Evolutionary conservation across 1,284 basidiomycete species (phyloP), one percentile per base, ranked within the genome.

Genomic region (Ceratobasidium theobromae): DNA sequence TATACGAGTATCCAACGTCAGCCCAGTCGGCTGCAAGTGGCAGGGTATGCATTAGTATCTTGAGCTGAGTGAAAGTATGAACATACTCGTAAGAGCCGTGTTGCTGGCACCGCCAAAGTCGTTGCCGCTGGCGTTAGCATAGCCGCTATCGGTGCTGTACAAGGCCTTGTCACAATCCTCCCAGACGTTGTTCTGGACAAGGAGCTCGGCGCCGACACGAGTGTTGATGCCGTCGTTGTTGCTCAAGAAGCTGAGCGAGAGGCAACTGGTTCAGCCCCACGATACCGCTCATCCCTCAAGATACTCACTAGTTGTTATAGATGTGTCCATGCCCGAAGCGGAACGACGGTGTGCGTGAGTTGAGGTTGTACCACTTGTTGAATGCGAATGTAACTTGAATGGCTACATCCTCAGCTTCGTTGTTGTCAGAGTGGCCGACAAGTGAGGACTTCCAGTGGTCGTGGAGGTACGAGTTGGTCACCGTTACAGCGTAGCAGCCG

Each of bases 151-250:
- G n/a, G 53, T 54, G 32, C 53, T 54, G 23, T 54, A 54, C 30
- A 54, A 25, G 1, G 53, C 32, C 53, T 54, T 54, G 16, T 40
- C 25, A 14, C 9, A 5, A 23, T 2, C 2, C 33, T 38, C 32
- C 32, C 33, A 54, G 8, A 54, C 33, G 32, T 54, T 54, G 32
- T 54, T 54, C 23, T 54, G 53, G 14, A 54, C 53, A 6, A 53
- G 27, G 14, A 66, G 53, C 40, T 54, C 49, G 28, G 64, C 70
- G 76, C 79, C 80, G 67, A 78, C 77, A 68, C 80, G 79, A 57
- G n/a, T 81, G 74, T 81, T 81, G 70, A 81, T 81, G 58, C 80
- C 80, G 70, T 81, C 79, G 69, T 73, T 75, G 73, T 79, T 79
- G 73, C 76, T 74, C 51, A 77, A 76, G 69, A 77, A 80, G 62